Percentiles rank a stretch among this genome's conserved stretches.
phyloP scores from a whole-genome alignment of 768 basidiomycete species.

The Lactarius akahatsu region DNA sequence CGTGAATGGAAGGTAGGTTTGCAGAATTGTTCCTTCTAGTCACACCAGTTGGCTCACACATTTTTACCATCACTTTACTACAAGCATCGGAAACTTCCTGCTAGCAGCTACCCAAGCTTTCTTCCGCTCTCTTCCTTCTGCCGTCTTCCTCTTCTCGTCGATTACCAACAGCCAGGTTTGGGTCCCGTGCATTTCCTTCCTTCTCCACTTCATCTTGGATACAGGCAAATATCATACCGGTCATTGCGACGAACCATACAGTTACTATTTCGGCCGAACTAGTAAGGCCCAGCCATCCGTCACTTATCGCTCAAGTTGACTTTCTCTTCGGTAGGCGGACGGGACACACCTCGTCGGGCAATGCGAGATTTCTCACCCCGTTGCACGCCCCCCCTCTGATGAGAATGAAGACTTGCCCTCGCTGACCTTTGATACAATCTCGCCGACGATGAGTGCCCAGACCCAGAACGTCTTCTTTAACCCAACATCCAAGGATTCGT shows the following conservation, averaged over 20 bases:
- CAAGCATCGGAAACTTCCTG: slow-evolving; percentile 87
- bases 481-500: slow-evolving; percentile 49
- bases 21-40: not conserved
- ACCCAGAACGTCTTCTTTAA: slow-evolving; percentile 68
- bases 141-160: slow-evolving; percentile 90
- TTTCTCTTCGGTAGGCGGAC: slow-evolving; percentile 53
- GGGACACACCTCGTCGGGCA: slow-evolving; percentile 82
- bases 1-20: slow-evolving; percentile 73
- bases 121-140: slow-evolving; percentile 89
- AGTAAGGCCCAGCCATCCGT: slow-evolving; percentile 36
- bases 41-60: not conserved
- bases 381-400: slow-evolving; percentile 34
- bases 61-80: not conserved
- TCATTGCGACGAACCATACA: slow-evolving; percentile 90
- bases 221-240: slow-evolving; percentile 80
- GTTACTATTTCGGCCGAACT: slow-evolving; percentile 94
- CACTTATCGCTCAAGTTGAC: slow-evolving; percentile 24
- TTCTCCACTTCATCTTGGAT: slow-evolving; percentile 23
- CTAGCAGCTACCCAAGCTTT: slow-evolving; percentile 86
- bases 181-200: slow-evolving; percentile 10
- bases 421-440: slow-evolving; percentile 29
- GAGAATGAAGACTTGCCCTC: slow-evolving; percentile 34
- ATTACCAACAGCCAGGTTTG: slow-evolving; percentile 75
- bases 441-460: slow-evolving; percentile 47
- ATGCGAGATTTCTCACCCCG: slow-evolving; percentile 91